Percentiles rank a stretch among this genome's conserved stretches.
Evolutionary conservation across 345 rosid species (phyloP).

Genomic region (Citrus australasica): DNA sequence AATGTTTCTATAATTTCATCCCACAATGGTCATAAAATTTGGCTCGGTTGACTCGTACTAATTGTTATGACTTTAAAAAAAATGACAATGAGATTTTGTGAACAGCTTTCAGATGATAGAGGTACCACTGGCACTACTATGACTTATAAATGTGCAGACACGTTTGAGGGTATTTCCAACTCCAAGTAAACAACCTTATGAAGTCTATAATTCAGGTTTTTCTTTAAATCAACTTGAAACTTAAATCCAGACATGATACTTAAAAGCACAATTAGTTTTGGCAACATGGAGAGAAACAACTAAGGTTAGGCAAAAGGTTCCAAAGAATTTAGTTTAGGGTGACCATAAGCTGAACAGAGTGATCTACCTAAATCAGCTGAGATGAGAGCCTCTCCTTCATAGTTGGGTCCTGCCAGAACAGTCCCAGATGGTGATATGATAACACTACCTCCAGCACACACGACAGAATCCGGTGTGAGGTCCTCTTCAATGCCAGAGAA

Average conservation of each 20-base stretch:
- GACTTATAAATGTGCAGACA: neutral
- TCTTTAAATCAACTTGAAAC: neutral
- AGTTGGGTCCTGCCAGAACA: slow-evolving; percentile 89
- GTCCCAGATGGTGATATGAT: slow-evolving; percentile 84
- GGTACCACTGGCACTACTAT: neutral
- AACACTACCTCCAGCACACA: slow-evolving; percentile 91
- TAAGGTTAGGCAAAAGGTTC: neutral
- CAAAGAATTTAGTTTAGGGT: neutral
- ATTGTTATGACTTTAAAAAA: neutral
- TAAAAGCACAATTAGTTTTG: neutral
- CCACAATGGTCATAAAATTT: neutral
- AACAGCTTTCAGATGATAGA: neutral
- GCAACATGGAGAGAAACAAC: neutral
- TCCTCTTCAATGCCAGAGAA: slow-evolving; percentile 70
- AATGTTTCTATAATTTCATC: neutral
- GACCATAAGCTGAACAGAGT: neutral
- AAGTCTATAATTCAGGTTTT: neutral
- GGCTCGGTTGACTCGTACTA: neutral
- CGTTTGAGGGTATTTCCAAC: neutral
- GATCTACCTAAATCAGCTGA: slow-evolving; percentile 80
- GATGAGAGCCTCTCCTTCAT: slow-evolving; percentile 77
- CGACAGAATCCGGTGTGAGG: slow-evolving; percentile 70
- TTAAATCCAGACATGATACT: neutral
- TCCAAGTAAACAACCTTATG: neutral
- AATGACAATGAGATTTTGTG: neutral